Percentiles rank a stretch among this genome's conserved stretches.
phyloP scores from a whole-genome alignment of 2,329 filamentous ascomycete species.

The Pseudogymnoascus sp. region DNA sequence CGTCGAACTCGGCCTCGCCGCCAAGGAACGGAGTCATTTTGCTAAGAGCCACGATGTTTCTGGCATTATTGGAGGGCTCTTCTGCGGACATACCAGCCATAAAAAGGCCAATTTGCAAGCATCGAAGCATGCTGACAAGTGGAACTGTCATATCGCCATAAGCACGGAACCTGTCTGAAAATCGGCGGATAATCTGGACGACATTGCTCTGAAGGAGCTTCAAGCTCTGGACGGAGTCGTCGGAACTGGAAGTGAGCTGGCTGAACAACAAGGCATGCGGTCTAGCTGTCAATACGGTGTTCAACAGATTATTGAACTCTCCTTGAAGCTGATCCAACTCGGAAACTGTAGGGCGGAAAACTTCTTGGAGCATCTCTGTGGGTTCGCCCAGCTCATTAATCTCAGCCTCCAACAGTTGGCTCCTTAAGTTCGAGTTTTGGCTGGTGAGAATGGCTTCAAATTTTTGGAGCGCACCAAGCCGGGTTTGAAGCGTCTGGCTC shows the following conservation, averaged over 20 bases:
- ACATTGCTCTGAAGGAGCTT: constrained; percentile 48
- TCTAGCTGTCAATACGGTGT: constrained; percentile 28
- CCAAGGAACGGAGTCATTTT: constrained; percentile 49
- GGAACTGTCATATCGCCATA: constrained; percentile 83
- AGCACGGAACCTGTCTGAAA: constrained; percentile 62
- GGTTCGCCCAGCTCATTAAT: constrained; percentile 57
- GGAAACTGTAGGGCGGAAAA: constrained; percentile 65
- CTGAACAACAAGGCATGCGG: constrained; percentile 14
- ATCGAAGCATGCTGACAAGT: constrained; percentile 70
- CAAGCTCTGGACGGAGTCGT: constrained; percentile 27
- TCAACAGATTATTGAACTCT: constrained; percentile 73
- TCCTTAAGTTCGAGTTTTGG: constrained; percentile 59
- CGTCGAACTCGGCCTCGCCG: constrained; percentile 25
- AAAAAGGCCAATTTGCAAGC: constrained; percentile 68
- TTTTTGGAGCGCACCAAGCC: constrained; percentile 51
- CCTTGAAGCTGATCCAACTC: constrained; percentile 68
- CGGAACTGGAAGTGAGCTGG: constrained; percentile 15
- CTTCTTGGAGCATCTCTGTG: constrained; percentile 54
- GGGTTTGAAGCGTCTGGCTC: constrained; percentile 45
- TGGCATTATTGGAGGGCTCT: constrained; percentile 10
- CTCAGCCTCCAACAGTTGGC: constrained; percentile 55
- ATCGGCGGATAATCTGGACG: constrained; percentile 60
- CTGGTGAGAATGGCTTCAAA: constrained; percentile 66
- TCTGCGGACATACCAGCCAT: constrained; percentile 37
- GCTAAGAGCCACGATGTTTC: constrained; percentile 30